Evolutionary conservation across 164 flowering plant genomes (phyloP).

Genomic region (Hamamelis virginiana): DNA sequence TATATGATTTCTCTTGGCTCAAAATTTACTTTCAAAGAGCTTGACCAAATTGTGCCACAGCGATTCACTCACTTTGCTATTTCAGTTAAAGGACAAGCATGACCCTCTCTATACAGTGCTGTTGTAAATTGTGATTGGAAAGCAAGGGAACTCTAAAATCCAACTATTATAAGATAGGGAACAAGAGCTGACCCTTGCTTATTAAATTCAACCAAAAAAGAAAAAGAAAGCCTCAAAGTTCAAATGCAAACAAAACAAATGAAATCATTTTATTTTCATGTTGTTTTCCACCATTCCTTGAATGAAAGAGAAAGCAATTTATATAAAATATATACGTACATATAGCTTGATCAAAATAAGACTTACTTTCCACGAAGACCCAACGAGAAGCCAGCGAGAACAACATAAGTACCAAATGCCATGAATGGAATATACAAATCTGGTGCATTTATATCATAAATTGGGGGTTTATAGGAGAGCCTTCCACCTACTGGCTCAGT

Average conservation of each 20-base stretch:
- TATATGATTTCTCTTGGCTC: not conserved
- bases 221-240: not conserved
- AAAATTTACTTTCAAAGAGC: not conserved
- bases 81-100: not conserved
- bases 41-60: not conserved
- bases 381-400: slow-evolving; percentile 48
- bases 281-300: not conserved
- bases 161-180: not conserved
- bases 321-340: not conserved
- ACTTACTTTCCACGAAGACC: slow-evolving; percentile 51
- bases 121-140: not conserved
- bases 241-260: not conserved
- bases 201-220: not conserved
- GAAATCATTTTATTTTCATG: not conserved
- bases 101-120: not conserved
- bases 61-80: not conserved
- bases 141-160: not conserved
- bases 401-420: slow-evolving; percentile 54
- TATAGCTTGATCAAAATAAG: not conserved
- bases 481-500: slow-evolving; percentile 56
- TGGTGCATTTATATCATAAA: slow-evolving; percentile 56
- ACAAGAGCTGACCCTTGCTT: not conserved
- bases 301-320: not conserved
- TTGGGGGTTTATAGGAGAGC: slow-evolving; percentile 49
- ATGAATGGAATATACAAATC: slow-evolving; percentile 54